Percentiles rank a stretch among this genome's conserved stretches.
phyloP scores from a whole-genome alignment of 345 rosid species.

The Kernera saxatilis region DNA sequence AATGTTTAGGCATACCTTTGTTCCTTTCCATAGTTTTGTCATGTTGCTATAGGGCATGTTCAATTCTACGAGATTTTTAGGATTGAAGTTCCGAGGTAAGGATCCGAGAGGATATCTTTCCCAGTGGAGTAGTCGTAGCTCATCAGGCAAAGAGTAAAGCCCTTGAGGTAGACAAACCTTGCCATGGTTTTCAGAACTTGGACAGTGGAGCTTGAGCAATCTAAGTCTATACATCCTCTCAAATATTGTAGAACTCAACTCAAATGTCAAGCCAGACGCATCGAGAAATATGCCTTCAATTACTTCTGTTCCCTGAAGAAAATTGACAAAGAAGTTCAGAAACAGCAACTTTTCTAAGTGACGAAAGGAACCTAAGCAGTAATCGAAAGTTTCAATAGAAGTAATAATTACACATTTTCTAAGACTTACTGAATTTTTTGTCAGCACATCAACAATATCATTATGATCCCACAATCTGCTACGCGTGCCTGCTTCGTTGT shows the following conservation, averaged over 20 bases:
- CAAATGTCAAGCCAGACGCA: neutral
- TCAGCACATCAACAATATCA: slow-evolving; percentile 25
- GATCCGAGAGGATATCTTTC: slow-evolving; percentile 9
- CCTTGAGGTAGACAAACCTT: neutral
- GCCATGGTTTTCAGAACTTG: neutral
- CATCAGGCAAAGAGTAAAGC: slow-evolving; percentile 1
- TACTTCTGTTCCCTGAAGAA: slow-evolving; percentile 26
- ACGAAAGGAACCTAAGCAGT: neutral
- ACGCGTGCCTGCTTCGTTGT: slow-evolving; percentile 1
- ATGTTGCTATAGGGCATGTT: slow-evolving; percentile 16
- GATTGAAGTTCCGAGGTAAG: slow-evolving; percentile 23
- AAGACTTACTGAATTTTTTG: slow-evolving; percentile 12
- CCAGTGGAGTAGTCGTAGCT: slow-evolving; percentile 29
- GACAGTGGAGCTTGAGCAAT: slow-evolving; percentile 15
- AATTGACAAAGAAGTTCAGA: neutral
- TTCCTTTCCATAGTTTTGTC: slow-evolving; percentile 18
- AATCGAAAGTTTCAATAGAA: neutral
- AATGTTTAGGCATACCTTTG: slow-evolving; percentile 4
- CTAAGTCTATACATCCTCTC: slow-evolving; percentile 18
- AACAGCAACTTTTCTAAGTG: neutral
- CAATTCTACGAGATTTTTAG: slow-evolving; percentile 18
- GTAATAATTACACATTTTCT: too few species aligned
- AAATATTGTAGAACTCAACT: slow-evolving; percentile 21
- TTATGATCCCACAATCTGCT: slow-evolving; percentile 30
- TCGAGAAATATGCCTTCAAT: slow-evolving; percentile 28